Percentiles rank a stretch among this genome's conserved stretches.
Evolutionary conservation across 2,329 filamentous ascomycete species (phyloP).

Genomic region (Scedosporium boydii): DNA sequence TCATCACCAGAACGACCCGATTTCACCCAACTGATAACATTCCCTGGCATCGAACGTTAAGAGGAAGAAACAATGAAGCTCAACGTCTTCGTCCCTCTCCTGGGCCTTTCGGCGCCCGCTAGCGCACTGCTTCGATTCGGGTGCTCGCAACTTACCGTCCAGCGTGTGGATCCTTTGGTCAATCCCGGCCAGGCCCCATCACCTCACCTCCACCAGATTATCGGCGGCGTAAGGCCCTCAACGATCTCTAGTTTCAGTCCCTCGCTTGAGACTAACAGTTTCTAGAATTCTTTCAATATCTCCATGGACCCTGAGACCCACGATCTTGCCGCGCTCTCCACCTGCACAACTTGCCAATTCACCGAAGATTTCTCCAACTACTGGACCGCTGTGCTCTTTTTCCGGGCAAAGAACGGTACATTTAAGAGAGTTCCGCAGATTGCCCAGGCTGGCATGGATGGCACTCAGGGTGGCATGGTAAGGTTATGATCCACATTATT

Average conservation of each 20-base stretch:
- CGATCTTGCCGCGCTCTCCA: slow-evolving; percentile 26
- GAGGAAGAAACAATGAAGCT: not conserved
- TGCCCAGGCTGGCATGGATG: slow-evolving; percentile 27
- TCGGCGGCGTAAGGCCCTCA: slow-evolving; percentile 30
- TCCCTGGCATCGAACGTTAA: not conserved
- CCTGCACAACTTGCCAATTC: slow-evolving; percentile 30
- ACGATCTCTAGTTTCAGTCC: not conserved
- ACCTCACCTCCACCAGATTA: slow-evolving; percentile 49
- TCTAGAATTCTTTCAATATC: slow-evolving; percentile 30
- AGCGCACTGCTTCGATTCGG: slow-evolving; percentile 19
- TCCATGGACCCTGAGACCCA: slow-evolving; percentile 26
- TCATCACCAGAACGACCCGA: not conserved
- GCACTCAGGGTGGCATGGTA: slow-evolving; percentile 22
- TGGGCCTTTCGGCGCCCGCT: not conserved
- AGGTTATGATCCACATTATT: slow-evolving; percentile 22
- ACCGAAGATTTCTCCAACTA: slow-evolving; percentile 14
- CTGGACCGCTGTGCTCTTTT: slow-evolving; percentile 28
- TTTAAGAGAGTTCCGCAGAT: slow-evolving; percentile 30
- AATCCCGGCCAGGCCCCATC: slow-evolving; percentile 39
- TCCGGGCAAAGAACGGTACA: slow-evolving; percentile 28
- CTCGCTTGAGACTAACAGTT: not conserved
- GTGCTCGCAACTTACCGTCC: slow-evolving; percentile 39
- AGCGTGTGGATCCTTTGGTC: slow-evolving; percentile 29
- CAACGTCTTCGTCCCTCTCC: not conserved
- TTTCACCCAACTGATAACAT: not conserved